phyloP scores from a whole-genome alignment of 2,329 filamentous ascomycete species.

The Ascochyta rabiei region DNA sequence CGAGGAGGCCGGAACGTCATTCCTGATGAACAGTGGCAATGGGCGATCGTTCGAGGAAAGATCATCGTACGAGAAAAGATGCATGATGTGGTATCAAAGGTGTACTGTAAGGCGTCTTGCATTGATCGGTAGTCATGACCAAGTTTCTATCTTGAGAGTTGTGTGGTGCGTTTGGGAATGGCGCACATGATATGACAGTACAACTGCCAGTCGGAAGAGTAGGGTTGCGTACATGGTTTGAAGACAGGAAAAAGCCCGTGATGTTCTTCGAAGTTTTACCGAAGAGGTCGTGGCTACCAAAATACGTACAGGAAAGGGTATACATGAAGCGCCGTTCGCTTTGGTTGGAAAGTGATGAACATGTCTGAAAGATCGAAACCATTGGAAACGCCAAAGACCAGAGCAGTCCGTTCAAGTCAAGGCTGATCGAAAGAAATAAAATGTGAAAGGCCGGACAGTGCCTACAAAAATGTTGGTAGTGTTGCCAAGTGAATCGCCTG shows the following conservation, averaged over 20 bases:
- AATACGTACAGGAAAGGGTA: constrained; percentile 47
- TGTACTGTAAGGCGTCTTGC: constrained; percentile 13
- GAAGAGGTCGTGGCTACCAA: constrained; percentile 11
- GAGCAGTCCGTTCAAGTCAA: neutral
- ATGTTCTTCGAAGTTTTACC: no score
- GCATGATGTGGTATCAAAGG: neutral
- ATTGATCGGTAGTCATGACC: constrained; percentile 16
- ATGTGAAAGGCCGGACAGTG: neutral
- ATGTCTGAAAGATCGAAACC: constrained; percentile 12
- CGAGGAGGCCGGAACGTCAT: constrained; percentile 13
- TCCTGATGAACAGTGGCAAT: constrained; percentile 11
- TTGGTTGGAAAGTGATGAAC: constrained; percentile 13
- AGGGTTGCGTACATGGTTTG: neutral
- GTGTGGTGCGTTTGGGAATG: constrained; percentile 5
- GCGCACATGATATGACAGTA: neutral
- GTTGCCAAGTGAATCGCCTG: neutral
- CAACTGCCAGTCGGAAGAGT: neutral
- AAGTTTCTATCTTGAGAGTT: neutral
- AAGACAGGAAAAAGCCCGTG: neutral
- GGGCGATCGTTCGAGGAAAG: neutral
- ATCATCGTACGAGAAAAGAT: constrained; percentile 1
- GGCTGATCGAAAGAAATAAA: constrained; percentile 5
- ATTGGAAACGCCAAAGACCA: neutral
- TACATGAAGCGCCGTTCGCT: constrained; percentile 32
- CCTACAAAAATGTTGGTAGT: neutral